These are phyloP conservation scores for Globisporangium uncinulatum DNA, from an alignment of 352 stramenopile species.

Conservation along the genomic window DNA sequence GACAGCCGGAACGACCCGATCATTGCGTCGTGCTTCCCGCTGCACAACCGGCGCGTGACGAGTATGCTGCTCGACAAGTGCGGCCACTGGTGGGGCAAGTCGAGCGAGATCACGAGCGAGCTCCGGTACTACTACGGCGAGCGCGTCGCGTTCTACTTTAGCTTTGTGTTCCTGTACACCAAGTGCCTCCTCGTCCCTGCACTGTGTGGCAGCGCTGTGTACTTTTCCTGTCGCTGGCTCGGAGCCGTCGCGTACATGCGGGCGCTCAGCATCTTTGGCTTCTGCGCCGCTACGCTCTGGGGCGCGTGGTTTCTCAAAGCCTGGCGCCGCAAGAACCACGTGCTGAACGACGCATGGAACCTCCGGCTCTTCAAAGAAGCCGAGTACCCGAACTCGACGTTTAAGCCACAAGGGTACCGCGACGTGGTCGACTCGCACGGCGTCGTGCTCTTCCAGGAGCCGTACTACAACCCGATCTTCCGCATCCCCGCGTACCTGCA, in stretches of 20 bases:
- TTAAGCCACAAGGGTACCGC: slow-evolving; percentile 66
- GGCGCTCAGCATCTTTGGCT: slow-evolving; percentile 72
- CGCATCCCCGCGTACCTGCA: slow-evolving; percentile 78
- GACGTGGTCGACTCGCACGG: slow-evolving; percentile 75
- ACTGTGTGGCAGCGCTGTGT: slow-evolving; percentile 48
- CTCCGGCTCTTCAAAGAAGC: slow-evolving; percentile 82
- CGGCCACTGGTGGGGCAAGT: slow-evolving; percentile 66
- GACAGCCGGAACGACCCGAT: slow-evolving; percentile 69
- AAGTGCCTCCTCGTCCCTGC: slow-evolving; percentile 69
- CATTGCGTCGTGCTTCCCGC: slow-evolving; percentile 72
- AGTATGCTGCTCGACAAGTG: slow-evolving; percentile 63
- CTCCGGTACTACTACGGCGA: slow-evolving; percentile 83
- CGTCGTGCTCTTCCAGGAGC: slow-evolving; percentile 67
- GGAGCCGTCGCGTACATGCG: slow-evolving; percentile 76
- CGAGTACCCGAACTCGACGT: slow-evolving; percentile 77
- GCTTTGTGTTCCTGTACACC: slow-evolving; percentile 82
- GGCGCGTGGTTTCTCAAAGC: slow-evolving; percentile 72
- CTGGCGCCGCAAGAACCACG: slow-evolving; percentile 73
- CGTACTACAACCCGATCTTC: slow-evolving; percentile 76
- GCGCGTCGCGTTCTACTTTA: slow-evolving; percentile 83
- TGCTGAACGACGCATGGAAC: slow-evolving; percentile 82
- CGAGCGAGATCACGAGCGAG: slow-evolving; percentile 80
- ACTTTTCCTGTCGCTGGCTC: slow-evolving; percentile 66
- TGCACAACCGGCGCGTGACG: slow-evolving; percentile 82
- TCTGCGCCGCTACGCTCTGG: slow-evolving; percentile 70